Conservation (phyloP, 164 flowering plant genomes). For the Piper longum region DNA sequence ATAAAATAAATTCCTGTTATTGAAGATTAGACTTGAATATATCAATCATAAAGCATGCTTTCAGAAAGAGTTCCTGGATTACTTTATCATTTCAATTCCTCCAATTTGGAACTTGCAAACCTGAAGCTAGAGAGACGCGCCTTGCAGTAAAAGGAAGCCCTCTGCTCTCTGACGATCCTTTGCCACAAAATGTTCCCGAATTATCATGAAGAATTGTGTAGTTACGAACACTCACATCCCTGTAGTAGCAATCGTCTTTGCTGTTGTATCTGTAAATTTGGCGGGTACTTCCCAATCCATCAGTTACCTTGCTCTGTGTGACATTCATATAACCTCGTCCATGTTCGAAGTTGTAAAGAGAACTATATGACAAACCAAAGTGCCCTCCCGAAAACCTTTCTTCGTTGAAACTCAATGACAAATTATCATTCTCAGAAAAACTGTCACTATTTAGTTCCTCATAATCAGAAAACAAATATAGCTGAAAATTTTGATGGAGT, state of each 20-base stretch:
- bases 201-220: slow-evolving; percentile 56
- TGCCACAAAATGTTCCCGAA: slow-evolving; percentile 18
- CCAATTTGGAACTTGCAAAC: no score
- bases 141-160: no score
- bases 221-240: slow-evolving; percentile 73
- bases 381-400: slow-evolving; percentile 8
- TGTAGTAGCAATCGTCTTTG: slow-evolving; percentile 37
- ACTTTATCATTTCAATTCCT: no score
- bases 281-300: slow-evolving; percentile 49
- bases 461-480: slow-evolving; percentile 23
- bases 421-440: slow-evolving; percentile 18
- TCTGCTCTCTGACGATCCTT: neutral
- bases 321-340: slow-evolving; percentile 48
- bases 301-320: slow-evolving; percentile 32
- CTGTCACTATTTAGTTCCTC: slow-evolving; percentile 20
- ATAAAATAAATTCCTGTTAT: no score
- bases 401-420: slow-evolving; percentile 46
- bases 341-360: slow-evolving; percentile 40
- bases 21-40: no score
- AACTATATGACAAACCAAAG: slow-evolving; percentile 12
- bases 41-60: no score
- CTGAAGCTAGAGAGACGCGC: no score
- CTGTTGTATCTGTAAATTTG: slow-evolving; percentile 36
- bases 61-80: no score
- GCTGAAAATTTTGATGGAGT: slow-evolving; percentile 25